Percentiles rank a stretch among this genome's conserved stretches.
These are phyloP conservation scores for Tremella yokohamensis DNA, from an alignment of 768 basidiomycete genomes.

Conservation along the genomic window DNA sequence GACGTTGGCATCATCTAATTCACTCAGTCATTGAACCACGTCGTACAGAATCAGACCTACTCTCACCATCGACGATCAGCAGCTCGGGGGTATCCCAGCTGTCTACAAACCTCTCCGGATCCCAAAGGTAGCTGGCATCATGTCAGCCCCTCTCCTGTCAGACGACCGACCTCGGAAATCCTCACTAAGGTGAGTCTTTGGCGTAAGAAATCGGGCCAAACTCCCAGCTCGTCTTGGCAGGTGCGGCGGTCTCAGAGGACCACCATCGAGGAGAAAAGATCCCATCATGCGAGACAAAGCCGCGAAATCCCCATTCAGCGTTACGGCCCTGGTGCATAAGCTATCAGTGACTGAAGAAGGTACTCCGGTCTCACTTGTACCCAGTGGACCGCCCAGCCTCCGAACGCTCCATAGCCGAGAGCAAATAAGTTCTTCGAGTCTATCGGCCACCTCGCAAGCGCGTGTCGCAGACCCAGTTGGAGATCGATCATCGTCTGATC, in stretches of 20 bases:
- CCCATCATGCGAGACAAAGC: constrained; percentile 5
- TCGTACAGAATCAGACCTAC: too few species aligned
- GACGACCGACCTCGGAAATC: not conserved
- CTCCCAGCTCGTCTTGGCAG: constrained; percentile 7
- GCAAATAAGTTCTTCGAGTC: constrained; percentile 5
- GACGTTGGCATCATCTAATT: constrained; percentile 7
- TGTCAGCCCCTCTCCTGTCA: not conserved
- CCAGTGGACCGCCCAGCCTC: constrained; percentile 9
- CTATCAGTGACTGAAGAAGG: not conserved
- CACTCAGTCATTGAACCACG: too few species aligned
- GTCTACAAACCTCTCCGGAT: constrained; percentile 10
- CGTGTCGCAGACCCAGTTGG: constrained; percentile 1
- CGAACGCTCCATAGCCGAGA: constrained; percentile 9
- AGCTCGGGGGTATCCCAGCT: constrained; percentile 9
- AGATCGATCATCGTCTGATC: constrained; percentile 11
- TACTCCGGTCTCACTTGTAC: constrained; percentile 3
- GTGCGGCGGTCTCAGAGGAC: constrained; percentile 2
- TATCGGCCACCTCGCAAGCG: constrained; percentile 1
- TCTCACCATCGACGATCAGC: constrained; percentile 2
- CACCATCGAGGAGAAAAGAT: constrained; percentile 10
- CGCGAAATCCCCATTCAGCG: constrained; percentile 1
- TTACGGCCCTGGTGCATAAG: not conserved
- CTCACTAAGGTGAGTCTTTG: constrained; percentile 7
- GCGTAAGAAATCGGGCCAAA: constrained; percentile 9
- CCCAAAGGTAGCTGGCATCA: constrained; percentile 1